Evolutionary conservation across 495 filamentous ascomycete genomes (phyloP).

Genomic region (Bryoglossum gracile): DNA sequence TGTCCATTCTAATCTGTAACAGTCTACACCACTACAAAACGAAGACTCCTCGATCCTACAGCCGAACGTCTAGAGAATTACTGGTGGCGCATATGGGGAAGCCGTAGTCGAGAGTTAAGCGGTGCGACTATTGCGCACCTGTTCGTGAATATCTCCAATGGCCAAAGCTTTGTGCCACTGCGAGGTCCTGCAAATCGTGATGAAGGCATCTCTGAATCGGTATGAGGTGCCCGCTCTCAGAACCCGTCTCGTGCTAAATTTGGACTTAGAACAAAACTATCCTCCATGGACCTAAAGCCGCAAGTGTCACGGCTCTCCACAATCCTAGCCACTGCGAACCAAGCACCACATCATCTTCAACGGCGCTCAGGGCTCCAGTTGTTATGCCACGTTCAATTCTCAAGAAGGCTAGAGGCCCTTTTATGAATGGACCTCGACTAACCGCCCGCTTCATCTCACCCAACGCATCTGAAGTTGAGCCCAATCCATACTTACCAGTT

Average conservation of each 20-base stretch:
- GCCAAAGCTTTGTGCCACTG: constrained; percentile 41
- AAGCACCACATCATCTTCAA: constrained; percentile 17
- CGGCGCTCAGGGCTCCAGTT: not conserved
- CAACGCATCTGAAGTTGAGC: constrained; percentile 33
- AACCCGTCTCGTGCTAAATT: constrained; percentile 17
- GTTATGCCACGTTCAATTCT: constrained; percentile 40
- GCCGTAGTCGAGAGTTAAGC: constrained; percentile 36
- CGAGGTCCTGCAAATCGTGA: constrained; percentile 37
- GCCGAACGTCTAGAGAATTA: constrained; percentile 47
- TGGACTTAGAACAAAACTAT: constrained; percentile 12
- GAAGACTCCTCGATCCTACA: constrained; percentile 44
- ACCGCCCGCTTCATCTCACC: constrained; percentile 46
- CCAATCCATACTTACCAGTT: no score
- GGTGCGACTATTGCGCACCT: constrained; percentile 39
- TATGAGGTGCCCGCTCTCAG: constrained; percentile 23
- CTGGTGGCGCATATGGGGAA: constrained; percentile 52
- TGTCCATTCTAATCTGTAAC: constrained; percentile 15
- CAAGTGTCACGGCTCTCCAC: constrained; percentile 16
- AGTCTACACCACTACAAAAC: constrained; percentile 47
- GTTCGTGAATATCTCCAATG: constrained; percentile 43
- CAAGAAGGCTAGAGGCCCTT: constrained; percentile 46
- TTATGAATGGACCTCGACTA: constrained; percentile 38
- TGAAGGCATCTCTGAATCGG: constrained; percentile 29
- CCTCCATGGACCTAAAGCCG: constrained; percentile 10
- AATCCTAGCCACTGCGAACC: no score